A percentile compares a stretch with the other conserved stretches of the same genome.
Conservation (phyloP, 495 filamentous ascomycete species). For the Trichoderma asperelloides region DNA sequence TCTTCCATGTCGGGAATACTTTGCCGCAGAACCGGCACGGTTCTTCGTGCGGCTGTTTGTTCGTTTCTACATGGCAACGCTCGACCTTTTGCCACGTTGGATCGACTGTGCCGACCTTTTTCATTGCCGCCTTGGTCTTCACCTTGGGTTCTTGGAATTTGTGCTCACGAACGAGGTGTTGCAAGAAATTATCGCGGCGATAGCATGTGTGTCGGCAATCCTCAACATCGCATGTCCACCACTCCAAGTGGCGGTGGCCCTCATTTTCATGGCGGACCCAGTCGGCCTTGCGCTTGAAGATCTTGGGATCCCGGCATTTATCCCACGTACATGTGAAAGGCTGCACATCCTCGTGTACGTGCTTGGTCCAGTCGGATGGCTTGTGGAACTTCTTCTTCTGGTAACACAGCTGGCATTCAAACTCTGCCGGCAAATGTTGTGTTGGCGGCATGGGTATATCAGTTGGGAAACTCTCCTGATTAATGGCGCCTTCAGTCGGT, state of each 20-base stretch:
- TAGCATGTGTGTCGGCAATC: slow-evolving; percentile 83
- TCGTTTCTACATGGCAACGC: slow-evolving; percentile 63
- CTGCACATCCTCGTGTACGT: slow-evolving; percentile 91
- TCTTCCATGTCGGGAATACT: slow-evolving; percentile 80
- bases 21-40: slow-evolving; percentile 87
- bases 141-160: slow-evolving; percentile 73
- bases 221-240: slow-evolving; percentile 76
- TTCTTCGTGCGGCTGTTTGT: slow-evolving; percentile 60
- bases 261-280: slow-evolving; percentile 97
- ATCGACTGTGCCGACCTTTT: slow-evolving; percentile 45
- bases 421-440: slow-evolving; percentile 69
- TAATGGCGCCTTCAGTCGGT: slow-evolving; percentile 56
- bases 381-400: slow-evolving; percentile 84
- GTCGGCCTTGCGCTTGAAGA: slow-evolving; percentile 95
- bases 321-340: slow-evolving; percentile 93
- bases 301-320: slow-evolving; percentile 77
- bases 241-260: slow-evolving; percentile 82
- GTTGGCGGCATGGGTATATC: slow-evolving; percentile 82
- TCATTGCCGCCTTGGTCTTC: slow-evolving; percentile 49
- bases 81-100: slow-evolving; percentile 72
- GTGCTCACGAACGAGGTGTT: slow-evolving; percentile 91
- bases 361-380: slow-evolving; percentile 97
- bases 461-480: slow-evolving; percentile 58
- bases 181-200: slow-evolving; percentile 90
- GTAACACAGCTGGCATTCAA: slow-evolving; percentile 90